Evolutionary conservation across 495 filamentous ascomycete species (phyloP), one percentile per base, ranked within the genome.

Genomic region (Xylaria sp.): DNA sequence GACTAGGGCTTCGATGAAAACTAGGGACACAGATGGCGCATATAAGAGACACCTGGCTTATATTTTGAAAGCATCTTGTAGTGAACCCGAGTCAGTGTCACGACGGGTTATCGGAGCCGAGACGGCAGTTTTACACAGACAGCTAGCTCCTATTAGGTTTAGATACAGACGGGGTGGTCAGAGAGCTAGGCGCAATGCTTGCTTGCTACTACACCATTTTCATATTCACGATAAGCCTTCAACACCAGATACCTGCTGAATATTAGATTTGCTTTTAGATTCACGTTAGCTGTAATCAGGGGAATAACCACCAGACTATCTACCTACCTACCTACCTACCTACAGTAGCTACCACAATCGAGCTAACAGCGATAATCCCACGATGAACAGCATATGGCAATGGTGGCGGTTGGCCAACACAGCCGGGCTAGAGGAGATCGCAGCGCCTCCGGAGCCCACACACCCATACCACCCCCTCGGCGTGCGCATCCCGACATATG

Each of bases 381-480:
- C 65, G 31, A 69, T 52, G 19, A 65, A 63, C 50, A 59, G 67
- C 50, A 59, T 31, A 35, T 67, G 72, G 73, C 68, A n/a, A 35
- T 46, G 21, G 66, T 68, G 52, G 72, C 52, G 59, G n/a, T 67
- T 67, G 40, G 41, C 57, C n/a, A 61, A 41, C 61, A 55, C 31
- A 48, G 43, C 24, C 40, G 35, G 21, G 46, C 5, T 33, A 33
- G 41, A 53, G 57, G 33, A 61, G 26, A 50, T 50, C 11, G 29
- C 21, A 55, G 67, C 35, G 24, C 66, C 66, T 52, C 58, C 71
- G 44, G 61, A 53, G 43, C 75, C 76, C 43, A 65, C 48, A 1
- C 92, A 95, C 72, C 92, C 93, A 12, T 95, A 94, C 78, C 92
- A 91, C 72, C 93, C 93, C 15, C 74, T 87, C 4, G 87, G 88